These are phyloP conservation scores for Candolleomyces eurysporus DNA, from an alignment of 768 basidiomycete species.

Conservation along the genomic window DNA sequence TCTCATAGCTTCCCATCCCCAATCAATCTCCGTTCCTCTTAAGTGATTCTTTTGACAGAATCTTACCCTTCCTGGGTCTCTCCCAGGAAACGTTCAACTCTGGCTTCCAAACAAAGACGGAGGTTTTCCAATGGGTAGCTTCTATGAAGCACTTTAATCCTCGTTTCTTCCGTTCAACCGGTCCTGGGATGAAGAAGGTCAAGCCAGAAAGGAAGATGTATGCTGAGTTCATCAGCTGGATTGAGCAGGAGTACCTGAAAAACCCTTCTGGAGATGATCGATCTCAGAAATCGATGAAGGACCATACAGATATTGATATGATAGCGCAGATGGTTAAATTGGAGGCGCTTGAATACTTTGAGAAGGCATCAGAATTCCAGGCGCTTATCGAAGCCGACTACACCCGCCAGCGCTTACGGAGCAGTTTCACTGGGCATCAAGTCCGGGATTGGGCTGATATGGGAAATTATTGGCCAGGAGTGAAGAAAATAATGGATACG, in stretches of 20 bases:
- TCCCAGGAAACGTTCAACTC: conserved; percentile 46
- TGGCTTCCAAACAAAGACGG: conserved; percentile 54
- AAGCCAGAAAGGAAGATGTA: conserved; percentile 56
- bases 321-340: conserved; percentile 25
- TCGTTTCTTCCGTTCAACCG: conserved; percentile 30
- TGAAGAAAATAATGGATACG: conserved; percentile 52
- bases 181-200: conserved; percentile 40
- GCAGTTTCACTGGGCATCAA: conserved; percentile 44
- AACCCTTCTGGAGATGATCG: conserved; percentile 5
- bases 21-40: conserved; percentile 50
- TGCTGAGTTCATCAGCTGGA: conserved; percentile 54
- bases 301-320: conserved; percentile 17
- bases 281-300: neutral
- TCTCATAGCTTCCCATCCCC: conserved; percentile 27
- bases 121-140: conserved; percentile 58
- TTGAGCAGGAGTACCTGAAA: conserved; percentile 16
- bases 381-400: conserved; percentile 26
- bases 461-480: conserved; percentile 38
- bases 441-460: conserved; percentile 57
- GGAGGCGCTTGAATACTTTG: conserved; percentile 52
- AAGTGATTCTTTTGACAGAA: conserved; percentile 44
- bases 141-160: conserved; percentile 54
- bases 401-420: conserved; percentile 34
- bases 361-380: conserved; percentile 49
- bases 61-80: conserved; percentile 57